Evolutionary conservation across 441 rosid species (phyloP).

Genomic region (Euphorbia celastroides): DNA sequence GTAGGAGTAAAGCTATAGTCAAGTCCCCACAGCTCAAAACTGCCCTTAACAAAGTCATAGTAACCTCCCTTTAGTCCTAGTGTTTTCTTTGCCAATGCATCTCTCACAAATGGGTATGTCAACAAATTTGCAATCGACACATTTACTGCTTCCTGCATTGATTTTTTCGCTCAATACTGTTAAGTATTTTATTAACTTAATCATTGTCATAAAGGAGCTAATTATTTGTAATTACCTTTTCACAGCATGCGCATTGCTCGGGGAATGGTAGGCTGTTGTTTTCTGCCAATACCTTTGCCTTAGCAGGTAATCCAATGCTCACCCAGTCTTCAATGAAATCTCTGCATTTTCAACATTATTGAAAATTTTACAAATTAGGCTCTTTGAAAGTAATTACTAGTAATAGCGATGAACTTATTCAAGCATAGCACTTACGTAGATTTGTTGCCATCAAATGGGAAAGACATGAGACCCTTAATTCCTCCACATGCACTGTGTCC

Average conservation of each 20-base stretch:
- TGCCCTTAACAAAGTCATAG: conserved; percentile 64
- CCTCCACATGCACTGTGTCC: conserved; percentile 99
- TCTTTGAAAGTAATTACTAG: background rate
- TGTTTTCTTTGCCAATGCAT: conserved; percentile 56
- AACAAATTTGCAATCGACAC: conserved; percentile 71
- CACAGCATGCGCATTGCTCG: conserved; percentile 59
- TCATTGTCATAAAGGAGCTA: background rate
- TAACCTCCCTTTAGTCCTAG: conserved; percentile 67
- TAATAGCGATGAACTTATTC: background rate
- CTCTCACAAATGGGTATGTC: conserved; percentile 81
- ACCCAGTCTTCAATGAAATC: conserved; percentile 99
- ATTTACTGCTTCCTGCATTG: conserved; percentile 83
- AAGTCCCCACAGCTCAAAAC: conserved; percentile 84
- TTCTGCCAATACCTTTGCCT: conserved; percentile 56
- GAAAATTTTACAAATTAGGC: background rate
- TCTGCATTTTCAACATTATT: conserved; percentile 30
- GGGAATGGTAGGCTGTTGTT: conserved; percentile 29
- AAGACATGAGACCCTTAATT: conserved; percentile 94
- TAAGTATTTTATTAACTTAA: background rate
- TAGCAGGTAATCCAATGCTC: conserved; percentile 68
- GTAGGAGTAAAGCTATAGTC: conserved; percentile 45
- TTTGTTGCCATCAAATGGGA: conserved; percentile 66
- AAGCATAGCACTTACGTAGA: conserved; percentile 49
- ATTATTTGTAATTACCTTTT: conserved; percentile 42
- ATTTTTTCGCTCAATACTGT: background rate